Percentiles rank a stretch among this genome's conserved stretches.
phyloP scores from a whole-genome alignment of 2,329 filamentous ascomycete genomes.

The Nannizzia gypsea region DNA sequence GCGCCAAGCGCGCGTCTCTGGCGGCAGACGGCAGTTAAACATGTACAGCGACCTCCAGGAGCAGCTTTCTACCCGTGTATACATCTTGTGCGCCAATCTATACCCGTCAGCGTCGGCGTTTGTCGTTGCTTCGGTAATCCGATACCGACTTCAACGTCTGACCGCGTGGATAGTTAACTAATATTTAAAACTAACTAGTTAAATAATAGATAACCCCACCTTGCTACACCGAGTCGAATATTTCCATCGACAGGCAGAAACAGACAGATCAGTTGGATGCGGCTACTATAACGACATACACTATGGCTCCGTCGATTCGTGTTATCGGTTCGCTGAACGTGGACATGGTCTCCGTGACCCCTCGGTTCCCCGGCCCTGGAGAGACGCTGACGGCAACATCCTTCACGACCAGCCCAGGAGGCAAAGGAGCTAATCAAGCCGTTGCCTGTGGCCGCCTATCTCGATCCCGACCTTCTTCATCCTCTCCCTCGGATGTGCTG shows the following conservation, averaged over 20 bases:
- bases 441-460: conserved; percentile 78
- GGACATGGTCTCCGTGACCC: conserved; percentile 79
- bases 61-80: no score
- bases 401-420: conserved; percentile 71
- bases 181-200: no score
- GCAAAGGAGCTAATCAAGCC: conserved; percentile 93
- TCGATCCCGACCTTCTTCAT: conserved; percentile 33
- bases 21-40: no score
- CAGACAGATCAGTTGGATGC: not conserved
- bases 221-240: not conserved
- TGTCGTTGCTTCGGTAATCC: not conserved
- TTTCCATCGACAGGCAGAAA: not conserved
- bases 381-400: conserved; percentile 74
- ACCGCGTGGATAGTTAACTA: not conserved
- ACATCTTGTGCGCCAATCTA: no score
- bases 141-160: not conserved
- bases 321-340: conserved; percentile 90
- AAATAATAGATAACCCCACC: not conserved
- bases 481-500: conserved; percentile 14
- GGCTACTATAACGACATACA: not conserved
- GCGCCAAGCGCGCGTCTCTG: not conserved
- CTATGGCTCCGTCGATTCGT: conserved; percentile 49
- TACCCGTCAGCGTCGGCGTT: no score
- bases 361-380: conserved; percentile 69
- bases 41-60: no score